Evolutionary conservation across 495 filamentous ascomycete species (phyloP).

Genomic region (Jackrogersella minutella): DNA sequence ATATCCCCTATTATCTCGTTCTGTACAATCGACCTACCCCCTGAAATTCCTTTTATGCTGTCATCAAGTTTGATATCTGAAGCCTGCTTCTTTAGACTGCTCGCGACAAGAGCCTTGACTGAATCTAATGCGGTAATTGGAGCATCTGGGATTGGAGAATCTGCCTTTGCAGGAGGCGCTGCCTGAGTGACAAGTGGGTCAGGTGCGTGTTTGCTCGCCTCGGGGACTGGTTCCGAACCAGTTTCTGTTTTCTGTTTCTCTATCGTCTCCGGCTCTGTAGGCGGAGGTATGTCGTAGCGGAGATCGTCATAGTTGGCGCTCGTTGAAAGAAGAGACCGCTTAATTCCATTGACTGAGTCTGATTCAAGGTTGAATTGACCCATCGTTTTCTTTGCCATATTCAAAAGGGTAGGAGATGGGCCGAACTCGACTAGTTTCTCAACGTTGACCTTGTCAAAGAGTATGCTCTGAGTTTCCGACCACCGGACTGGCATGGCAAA

Average conservation of each 20-base stretch:
- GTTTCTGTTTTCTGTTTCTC: constrained; percentile 64
- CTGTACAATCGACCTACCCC: constrained; percentile 83
- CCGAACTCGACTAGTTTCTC: constrained; percentile 90
- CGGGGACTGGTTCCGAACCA: constrained; percentile 40
- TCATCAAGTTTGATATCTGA: constrained; percentile 82
- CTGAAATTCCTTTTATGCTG: constrained; percentile 72
- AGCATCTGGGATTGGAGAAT: constrained; percentile 75
- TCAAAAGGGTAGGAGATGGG: constrained; percentile 84
- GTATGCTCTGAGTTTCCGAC: constrained; percentile 93
- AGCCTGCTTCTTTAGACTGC: constrained; percentile 85
- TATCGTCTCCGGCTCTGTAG: constrained; percentile 61
- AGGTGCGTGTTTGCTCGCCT: constrained; percentile 53
- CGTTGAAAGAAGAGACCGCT: constrained; percentile 89
- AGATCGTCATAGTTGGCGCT: constrained; percentile 92
- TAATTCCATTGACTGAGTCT: constrained; percentile 86
- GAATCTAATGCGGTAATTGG: constrained; percentile 82
- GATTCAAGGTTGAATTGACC: constrained; percentile 90
- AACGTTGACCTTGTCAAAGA: constrained; percentile 82
- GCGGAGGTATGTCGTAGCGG: constrained; percentile 87
- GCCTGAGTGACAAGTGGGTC: constrained; percentile 49
- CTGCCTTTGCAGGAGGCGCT: constrained; percentile 70
- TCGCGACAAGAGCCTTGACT: constrained; percentile 77
- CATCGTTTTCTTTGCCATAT: constrained; percentile 86
- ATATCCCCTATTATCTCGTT: constrained; percentile 87
- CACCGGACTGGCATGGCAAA: constrained; percentile 91